These are phyloP conservation scores for Pleodorina starrii DNA, from an alignment of 139 green algal species.

Conservation along the genomic window DNA sequence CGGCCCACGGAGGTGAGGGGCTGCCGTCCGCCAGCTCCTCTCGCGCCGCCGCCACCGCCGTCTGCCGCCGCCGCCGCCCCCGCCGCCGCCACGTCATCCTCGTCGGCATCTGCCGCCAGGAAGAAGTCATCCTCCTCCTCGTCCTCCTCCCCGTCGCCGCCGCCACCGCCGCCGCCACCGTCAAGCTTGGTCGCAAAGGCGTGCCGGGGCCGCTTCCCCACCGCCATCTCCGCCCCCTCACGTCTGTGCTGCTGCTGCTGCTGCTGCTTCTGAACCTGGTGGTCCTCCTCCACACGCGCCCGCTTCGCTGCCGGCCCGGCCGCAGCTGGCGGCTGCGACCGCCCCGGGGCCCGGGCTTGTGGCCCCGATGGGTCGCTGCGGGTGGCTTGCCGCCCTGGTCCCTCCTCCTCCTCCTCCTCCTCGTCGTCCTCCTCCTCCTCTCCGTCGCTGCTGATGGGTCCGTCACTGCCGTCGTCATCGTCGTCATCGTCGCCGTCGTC, in stretches of 20 bases:
- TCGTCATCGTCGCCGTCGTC: not conserved
- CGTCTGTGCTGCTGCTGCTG: not conserved
- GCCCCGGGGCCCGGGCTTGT: too few species aligned
- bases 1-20: not conserved
- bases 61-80: not conserved
- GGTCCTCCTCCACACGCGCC: not conserved
- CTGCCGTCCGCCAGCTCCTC: not conserved
- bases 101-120: not conserved
- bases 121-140: conserved; percentile 41
- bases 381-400: too few species aligned
- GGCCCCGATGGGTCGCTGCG: too few species aligned
- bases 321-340: not conserved
- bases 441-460: not conserved
- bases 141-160: not conserved
- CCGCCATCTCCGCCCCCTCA: not conserved
- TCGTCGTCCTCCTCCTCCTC: conserved; percentile 25
- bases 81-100: not conserved
- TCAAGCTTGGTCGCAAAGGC: not conserved
- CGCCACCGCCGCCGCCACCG: not conserved
- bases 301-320: not conserved
- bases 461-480: conserved; percentile 13
- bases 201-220: not conserved
- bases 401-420: conserved; percentile 2
- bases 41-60: not conserved
- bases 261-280: not conserved